Evolutionary conservation across 768 basidiomycete genomes (phyloP).

Genomic region (Serendipita indica): DNA sequence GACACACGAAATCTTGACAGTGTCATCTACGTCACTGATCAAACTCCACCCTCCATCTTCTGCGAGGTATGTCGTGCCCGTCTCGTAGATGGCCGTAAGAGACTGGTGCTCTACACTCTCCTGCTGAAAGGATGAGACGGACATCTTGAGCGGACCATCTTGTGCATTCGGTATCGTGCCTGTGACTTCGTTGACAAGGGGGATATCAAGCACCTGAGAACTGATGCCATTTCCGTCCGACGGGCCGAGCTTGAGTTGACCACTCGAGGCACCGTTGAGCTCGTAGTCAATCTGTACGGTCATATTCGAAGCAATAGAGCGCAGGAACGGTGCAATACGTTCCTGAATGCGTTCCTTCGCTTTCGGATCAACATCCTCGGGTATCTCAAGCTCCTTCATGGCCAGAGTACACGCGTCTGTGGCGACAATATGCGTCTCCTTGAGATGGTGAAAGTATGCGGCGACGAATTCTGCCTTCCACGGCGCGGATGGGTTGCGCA

Average conservation of each 20-base stretch:
- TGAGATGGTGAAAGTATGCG: neutral
- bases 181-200: neutral
- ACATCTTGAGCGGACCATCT: neutral
- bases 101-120: neutral
- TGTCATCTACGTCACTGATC: neutral
- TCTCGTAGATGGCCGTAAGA: neutral
- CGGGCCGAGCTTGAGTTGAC: neutral
- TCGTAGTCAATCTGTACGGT: neutral
- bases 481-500: neutral
- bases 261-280: neutral
- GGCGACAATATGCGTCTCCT: neutral
- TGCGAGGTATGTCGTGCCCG: neutral
- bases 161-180: neutral
- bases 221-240: neutral
- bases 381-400: neutral
- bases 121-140: neutral
- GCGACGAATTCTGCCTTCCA: constrained; percentile 6
- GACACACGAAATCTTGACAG: neutral
- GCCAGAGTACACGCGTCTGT: neutral
- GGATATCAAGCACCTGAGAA: neutral
- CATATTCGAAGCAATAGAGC: neutral
- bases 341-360: neutral
- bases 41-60: neutral
- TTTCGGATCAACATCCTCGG: neutral
- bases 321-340: neutral